Evolutionary conservation across 2,329 filamentous ascomycete species (phyloP), one percentile per base, ranked within the genome.

Genomic region (Apiospora pterosperma): DNA sequence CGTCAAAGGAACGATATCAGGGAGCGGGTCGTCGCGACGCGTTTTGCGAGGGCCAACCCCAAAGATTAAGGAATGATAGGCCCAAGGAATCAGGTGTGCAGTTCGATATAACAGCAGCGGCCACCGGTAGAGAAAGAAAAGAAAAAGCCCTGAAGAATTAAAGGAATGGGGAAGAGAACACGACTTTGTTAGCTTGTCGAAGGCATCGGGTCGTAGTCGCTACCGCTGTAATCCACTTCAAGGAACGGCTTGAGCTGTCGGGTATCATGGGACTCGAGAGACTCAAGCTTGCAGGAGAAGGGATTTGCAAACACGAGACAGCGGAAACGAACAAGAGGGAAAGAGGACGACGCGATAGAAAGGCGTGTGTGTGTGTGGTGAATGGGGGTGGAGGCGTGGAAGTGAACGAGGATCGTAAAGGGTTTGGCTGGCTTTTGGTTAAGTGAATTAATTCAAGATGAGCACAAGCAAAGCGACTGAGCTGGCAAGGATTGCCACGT

Each of bases 151-250:
- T 31, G 28, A 21, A 63, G 39, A 36, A 60, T 48, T 66, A 64
- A 59, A 66, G 25, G 62, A 62, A 44, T 36, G 55, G 52, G 62
- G 25, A 55, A 61, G 62, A 48, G 36, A 55, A 39, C 25, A 64
- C 65, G 62, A 52, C 65, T 61, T 41, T 60, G 38, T 23, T 60
- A 36, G 41, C 36, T 64, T 66, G 65, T 64, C 65, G 65, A 66
- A 66, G 61, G 65, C 65, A 66, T 66, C 65, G 64, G 59, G 59
- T 41, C 59, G 62, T 59, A 64, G 62, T 58, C 62, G 59, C 44
- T 64, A 36, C 62, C 38, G 48, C 48, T 55, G 48, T 55, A 55
- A 55, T 55, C 48, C 48, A 55, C 28, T 39, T 61, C 38, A 39
- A 52, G 39, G 21, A 34, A 48, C 21, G 39, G 38, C 48, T 34